A percentile compares a stretch with the other conserved stretches of the same genome.
Conservation (phyloP, 2,329 filamentous ascomycete species). For the Penicillium sp. region DNA sequence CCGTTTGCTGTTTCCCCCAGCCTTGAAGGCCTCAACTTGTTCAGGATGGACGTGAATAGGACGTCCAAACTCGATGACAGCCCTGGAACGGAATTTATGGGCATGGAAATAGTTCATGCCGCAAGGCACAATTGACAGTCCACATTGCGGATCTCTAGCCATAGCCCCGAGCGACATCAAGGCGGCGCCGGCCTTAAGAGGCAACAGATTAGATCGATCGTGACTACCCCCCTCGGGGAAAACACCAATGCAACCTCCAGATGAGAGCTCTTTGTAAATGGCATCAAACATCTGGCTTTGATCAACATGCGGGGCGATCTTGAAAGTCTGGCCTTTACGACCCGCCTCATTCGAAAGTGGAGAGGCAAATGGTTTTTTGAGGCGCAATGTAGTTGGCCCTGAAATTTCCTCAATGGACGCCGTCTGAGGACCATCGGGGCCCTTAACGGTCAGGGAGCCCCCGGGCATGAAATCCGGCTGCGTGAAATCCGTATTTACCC, state of each 20-base stretch:
- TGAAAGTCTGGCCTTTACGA: conserved; percentile 65
- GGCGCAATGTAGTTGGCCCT: conserved; percentile 66
- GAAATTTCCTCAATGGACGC: conserved; percentile 75
- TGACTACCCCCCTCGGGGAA: conserved; percentile 94
- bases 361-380: conserved; percentile 80
- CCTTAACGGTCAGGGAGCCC: conserved; percentile 69
- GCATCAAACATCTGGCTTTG: conserved; percentile 87
- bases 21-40: conserved; percentile 74
- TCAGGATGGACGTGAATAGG: conserved; percentile 78
- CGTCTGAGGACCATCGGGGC: conserved; percentile 67
- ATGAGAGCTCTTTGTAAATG: conserved; percentile 75
- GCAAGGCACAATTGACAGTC: conserved; percentile 83
- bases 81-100: conserved; percentile 90
- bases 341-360: conserved; percentile 45
- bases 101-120: conserved; percentile 99
- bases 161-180: conserved; percentile 92
- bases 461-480: conserved; percentile 62
- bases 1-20: conserved; percentile 50
- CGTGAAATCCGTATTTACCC: conserved; percentile 75
- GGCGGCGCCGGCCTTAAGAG: conserved; percentile 86
- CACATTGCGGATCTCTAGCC: conserved; percentile 72
- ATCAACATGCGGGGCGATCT: conserved; percentile 82
- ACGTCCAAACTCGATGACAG: conserved; percentile 87
- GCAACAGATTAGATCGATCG: conserved; percentile 81
- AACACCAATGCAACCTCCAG: conserved; percentile 86